Evolutionary conservation across 768 basidiomycete species (phyloP).

Genomic region (Suillus fuscotomentosus): DNA sequence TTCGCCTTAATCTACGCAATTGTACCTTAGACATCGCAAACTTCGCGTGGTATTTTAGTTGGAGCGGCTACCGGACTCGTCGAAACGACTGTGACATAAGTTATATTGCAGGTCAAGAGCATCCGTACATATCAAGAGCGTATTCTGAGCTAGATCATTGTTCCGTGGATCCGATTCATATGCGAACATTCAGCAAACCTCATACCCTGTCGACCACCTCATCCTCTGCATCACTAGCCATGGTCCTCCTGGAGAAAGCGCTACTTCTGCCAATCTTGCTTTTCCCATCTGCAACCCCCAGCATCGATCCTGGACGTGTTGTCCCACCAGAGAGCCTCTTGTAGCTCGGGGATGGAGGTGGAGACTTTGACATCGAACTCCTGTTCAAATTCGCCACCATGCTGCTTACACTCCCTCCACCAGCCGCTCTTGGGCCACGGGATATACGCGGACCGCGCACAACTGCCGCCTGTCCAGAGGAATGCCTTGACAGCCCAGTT

Average conservation of each 20-base stretch:
- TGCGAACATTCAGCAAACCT: neutral
- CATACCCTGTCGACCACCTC: constrained; percentile 46
- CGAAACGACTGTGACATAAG: neutral
- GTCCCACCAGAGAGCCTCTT: constrained; percentile 46
- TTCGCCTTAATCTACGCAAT: constrained; percentile 31
- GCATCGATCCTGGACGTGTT: constrained; percentile 13
- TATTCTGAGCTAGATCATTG: neutral
- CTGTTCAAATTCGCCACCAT: constrained; percentile 59
- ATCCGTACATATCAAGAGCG: neutral
- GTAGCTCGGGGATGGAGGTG: constrained; percentile 37
- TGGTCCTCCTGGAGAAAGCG: constrained; percentile 68
- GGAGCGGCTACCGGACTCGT: neutral
- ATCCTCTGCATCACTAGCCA: constrained; percentile 84
- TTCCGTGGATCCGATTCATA: neutral
- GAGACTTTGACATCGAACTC: constrained; percentile 37
- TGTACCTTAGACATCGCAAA: constrained; percentile 8
- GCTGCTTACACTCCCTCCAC: constrained; percentile 47
- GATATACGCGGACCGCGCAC: constrained; percentile 51
- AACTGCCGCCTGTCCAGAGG: constrained; percentile 36
- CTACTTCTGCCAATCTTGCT: constrained; percentile 36
- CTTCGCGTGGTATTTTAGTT: neutral
- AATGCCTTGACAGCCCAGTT: constrained; percentile 43
- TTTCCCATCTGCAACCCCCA: constrained; percentile 9
- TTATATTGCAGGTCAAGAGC: neutral
- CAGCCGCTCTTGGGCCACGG: constrained; percentile 44